A percentile compares a stretch with the other conserved stretches of the same genome.
phyloP scores from a whole-genome alignment of 208 protist species.

The Leishmania amazonensis region DNA sequence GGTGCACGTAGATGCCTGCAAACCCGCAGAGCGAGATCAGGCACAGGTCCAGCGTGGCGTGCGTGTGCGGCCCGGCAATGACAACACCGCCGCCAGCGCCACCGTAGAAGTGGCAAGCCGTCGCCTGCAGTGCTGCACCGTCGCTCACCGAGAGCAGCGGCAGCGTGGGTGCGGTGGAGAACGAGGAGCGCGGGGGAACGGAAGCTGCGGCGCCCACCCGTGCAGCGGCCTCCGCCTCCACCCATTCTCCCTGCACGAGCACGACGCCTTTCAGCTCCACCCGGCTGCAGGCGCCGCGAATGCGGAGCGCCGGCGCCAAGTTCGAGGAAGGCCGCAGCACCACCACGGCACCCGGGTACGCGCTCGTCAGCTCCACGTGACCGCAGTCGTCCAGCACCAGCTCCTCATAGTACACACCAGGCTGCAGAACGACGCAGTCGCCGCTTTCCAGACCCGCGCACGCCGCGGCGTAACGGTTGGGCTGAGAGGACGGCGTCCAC shows the following conservation, averaged over 20 bases:
- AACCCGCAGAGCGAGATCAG: constrained; percentile 57
- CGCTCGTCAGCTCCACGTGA: constrained; percentile 43
- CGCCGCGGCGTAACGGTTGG: constrained; percentile 5
- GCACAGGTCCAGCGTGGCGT: constrained; percentile 44
- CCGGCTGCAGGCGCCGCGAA: constrained; percentile 33
- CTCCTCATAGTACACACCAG: constrained; percentile 69
- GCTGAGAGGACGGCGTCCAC: constrained; percentile 9
- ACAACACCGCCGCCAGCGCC: constrained; percentile 53
- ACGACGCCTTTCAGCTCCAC: constrained; percentile 57
- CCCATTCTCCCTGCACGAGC: constrained; percentile 34
- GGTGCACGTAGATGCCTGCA: constrained; percentile 52
- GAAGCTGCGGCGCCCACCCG: background rate
- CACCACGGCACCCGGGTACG: constrained; percentile 61
- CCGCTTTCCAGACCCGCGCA: constrained; percentile 15
- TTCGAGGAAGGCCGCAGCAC: constrained; percentile 45
- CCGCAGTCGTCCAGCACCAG: constrained; percentile 42
- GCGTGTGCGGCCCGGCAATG: constrained; percentile 32
- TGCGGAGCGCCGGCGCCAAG: constrained; percentile 51
- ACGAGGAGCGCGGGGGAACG: background rate
- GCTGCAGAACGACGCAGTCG: constrained; percentile 48
- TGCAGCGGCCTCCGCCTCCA: background rate
- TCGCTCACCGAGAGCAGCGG: constrained; percentile 40
- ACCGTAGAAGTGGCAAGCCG: constrained; percentile 70
- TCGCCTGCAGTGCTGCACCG: constrained; percentile 41
- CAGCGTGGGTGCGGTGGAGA: constrained; percentile 18